Evolutionary conservation across 768 basidiomycete species (phyloP), one percentile per base, ranked within the genome.

Genomic region (Hypholoma sublateritium): DNA sequence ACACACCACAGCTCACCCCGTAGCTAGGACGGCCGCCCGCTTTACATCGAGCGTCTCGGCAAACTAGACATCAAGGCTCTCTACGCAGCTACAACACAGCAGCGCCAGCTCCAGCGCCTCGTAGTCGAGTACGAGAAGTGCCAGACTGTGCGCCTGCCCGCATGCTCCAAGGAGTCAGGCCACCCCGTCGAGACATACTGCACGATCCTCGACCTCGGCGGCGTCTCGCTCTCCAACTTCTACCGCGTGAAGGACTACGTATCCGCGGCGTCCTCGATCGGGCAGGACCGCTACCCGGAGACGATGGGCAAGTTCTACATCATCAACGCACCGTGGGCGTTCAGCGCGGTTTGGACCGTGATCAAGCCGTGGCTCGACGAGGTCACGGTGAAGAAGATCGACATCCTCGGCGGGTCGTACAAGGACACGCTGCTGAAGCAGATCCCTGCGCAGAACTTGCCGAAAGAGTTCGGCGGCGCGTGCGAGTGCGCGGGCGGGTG

Each of bases 241-340:
- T 95, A 88, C 72, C 84, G 83, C 67, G 95, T 98, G 75, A 95
- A 93, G 76, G 90, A 92, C 74, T 96, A 94, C 77, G 89, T 98
- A 42, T 81, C 79, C 59, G 72, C 82, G 19, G 91, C 94, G 0
- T 76, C 89, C 0, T 67, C 70, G 24, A 88, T 99, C 71, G 92
- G 93, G 11, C 95, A 97, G 72, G 84, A 97, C 76, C 80, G 89
- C 62, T 98, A 95, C 72, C 92, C 94, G 1, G 93, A 96, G 72
- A 85, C 81, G 62, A 93, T 98, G 96, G 96, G 96, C 77, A 93
- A 91, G 70, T 98, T 99, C 79, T 99, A 92, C 80, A 95, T 98
- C 81, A 91, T 97, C 82, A 98, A 98, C 68, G 91, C 93, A 0
- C 96, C 96, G 0, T 98, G 89, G 87, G 81, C 86, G 50, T 99